Percentiles rank a stretch among this genome's conserved stretches.
Conservation (phyloP, 2,329 filamentous ascomycete species). For the Acephala macrosclerotiorum region DNA sequence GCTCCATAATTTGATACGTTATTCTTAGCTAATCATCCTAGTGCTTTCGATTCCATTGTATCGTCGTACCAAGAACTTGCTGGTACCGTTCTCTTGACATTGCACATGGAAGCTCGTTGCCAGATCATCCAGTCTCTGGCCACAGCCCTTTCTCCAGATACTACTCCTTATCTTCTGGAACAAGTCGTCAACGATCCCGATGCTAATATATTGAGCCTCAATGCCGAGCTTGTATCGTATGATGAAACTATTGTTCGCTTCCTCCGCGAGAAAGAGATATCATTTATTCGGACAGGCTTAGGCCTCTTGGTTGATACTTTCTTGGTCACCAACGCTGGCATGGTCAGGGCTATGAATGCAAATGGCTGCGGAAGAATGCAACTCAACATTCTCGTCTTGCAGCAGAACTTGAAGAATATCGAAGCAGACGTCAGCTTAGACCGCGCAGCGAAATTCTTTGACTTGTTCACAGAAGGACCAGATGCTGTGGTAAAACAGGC, state of each 20-base stretch:
- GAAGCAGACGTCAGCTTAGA: slow-evolving; percentile 73
- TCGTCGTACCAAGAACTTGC: slow-evolving; percentile 84
- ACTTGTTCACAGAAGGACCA: slow-evolving; percentile 69
- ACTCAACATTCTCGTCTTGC: slow-evolving; percentile 91
- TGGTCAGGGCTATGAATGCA: slow-evolving; percentile 82
- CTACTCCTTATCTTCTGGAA: slow-evolving; percentile 69
- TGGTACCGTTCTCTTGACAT: slow-evolving; percentile 78
- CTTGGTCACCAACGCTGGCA: slow-evolving; percentile 74
- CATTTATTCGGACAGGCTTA: slow-evolving; percentile 80
- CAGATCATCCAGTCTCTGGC: slow-evolving; percentile 83
- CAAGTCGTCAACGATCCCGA: slow-evolving; percentile 81
- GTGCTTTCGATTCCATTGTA: slow-evolving; percentile 86
- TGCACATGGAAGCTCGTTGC: slow-evolving; percentile 89
- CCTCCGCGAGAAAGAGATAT: slow-evolving; percentile 73
- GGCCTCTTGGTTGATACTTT: slow-evolving; percentile 80
- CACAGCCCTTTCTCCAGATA: slow-evolving; percentile 66
- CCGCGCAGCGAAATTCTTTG: slow-evolving; percentile 71
- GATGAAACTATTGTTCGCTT: slow-evolving; percentile 82
- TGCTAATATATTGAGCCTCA: slow-evolving; percentile 81
- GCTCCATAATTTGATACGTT: neutral
- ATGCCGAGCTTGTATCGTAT: slow-evolving; percentile 84
- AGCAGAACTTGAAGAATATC: slow-evolving; percentile 96
- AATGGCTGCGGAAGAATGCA: slow-evolving; percentile 88
- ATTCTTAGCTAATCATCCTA: slow-evolving; percentile 43
- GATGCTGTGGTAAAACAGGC: slow-evolving; percentile 71